Evolutionary conservation across 768 basidiomycete species (phyloP).

Genomic region (Gautieria morchelliformis): DNA sequence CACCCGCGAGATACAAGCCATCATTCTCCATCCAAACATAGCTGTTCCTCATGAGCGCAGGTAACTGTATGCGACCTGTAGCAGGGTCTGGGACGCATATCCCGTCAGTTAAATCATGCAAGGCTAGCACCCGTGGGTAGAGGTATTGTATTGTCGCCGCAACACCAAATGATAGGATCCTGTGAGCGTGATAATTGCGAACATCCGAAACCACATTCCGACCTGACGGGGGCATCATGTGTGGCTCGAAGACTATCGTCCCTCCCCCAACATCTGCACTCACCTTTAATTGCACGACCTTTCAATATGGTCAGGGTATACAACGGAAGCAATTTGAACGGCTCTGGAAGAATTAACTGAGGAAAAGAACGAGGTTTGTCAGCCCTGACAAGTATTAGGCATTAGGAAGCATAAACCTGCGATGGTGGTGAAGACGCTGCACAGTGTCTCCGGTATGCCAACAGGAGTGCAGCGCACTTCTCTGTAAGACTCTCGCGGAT

Average conservation of each 20-base stretch:
- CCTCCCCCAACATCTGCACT: neutral
- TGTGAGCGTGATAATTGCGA: conserved; percentile 76
- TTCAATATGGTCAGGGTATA: conserved; percentile 78
- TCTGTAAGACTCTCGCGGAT: conserved; percentile 83
- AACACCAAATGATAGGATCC: conserved; percentile 60
- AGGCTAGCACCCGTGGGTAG: conserved; percentile 80
- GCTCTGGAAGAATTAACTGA: conserved; percentile 91
- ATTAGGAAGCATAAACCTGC: conserved; percentile 37
- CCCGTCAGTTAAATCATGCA: conserved; percentile 72
- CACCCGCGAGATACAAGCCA: conserved; percentile 91
- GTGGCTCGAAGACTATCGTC: conserved; percentile 7
- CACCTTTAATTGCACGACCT: conserved; percentile 89
- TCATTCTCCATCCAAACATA: conserved; percentile 82
- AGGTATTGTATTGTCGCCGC: conserved; percentile 66
- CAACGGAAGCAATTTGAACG: conserved; percentile 77
- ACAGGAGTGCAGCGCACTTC: conserved; percentile 66
- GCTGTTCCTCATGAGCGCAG: conserved; percentile 71
- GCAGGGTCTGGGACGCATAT: conserved; percentile 57
- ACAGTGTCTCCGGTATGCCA: conserved; percentile 85
- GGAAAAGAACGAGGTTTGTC: conserved; percentile 5
- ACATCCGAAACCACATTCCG: conserved; percentile 90
- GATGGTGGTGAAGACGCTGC: conserved; percentile 66
- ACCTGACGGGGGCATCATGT: conserved; percentile 35
- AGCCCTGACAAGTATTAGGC: too few relatives aligned
- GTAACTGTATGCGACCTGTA: conserved; percentile 53